Conservation (phyloP, 345 rosid species). For the Turnera subulata region DNA sequence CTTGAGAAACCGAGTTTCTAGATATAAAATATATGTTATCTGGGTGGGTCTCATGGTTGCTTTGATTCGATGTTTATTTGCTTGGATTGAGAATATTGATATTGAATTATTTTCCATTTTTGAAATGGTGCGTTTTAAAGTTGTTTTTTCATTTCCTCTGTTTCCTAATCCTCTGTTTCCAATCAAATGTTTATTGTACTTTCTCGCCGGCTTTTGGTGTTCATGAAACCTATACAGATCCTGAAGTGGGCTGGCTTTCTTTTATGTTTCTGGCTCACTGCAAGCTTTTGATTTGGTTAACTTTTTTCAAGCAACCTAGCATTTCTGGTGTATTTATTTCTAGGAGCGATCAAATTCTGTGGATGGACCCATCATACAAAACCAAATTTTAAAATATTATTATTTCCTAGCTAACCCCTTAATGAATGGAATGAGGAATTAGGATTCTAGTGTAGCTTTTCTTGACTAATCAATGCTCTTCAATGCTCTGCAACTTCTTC, state of each 20-base stretch:
- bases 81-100: neutral
- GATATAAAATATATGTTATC: neutral
- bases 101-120: neutral
- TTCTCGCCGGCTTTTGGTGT: neutral
- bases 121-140: no score
- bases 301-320: conserved; percentile 10
- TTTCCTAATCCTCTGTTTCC: conserved; percentile 9
- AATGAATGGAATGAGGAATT: neutral
- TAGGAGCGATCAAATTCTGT: neutral
- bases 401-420: no score
- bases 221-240: neutral
- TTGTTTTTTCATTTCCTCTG: neutral
- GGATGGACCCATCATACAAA: neutral
- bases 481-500: conserved; percentile 13
- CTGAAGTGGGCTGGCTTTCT: neutral
- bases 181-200: neutral
- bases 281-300: neutral
- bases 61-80: neutral
- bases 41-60: neutral
- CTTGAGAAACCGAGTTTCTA: neutral
- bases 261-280: neutral
- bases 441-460: neutral
- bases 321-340: neutral
- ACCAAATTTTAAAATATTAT: no score
- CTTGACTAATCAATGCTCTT: neutral